Evolutionary conservation across 163 green algal species (phyloP), one percentile per base, ranked within the genome.

Genomic region (Coccomyxa subellipsoidea): DNA sequence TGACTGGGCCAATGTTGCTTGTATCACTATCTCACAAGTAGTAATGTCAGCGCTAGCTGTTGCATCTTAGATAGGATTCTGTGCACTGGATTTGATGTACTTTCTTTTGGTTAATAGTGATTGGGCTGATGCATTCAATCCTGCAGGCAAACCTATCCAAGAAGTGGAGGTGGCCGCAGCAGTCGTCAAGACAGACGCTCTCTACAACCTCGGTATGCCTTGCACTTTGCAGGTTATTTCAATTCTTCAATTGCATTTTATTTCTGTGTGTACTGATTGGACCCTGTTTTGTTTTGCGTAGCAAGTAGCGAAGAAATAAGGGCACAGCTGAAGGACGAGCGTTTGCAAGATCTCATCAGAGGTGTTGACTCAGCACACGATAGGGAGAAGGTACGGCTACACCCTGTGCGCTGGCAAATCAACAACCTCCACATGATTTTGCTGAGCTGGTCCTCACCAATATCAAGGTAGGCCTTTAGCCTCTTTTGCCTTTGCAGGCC

Each of bases 271-370:
- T n/a, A n/a, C n/a, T n/a, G n/a, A n/a, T n/a, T n/a, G n/a, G 47
- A 59, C 47, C 4, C 23, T 59, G 47, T 12, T 6, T 59, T 7
- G 21, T 83, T 82, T 73, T 4, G 21, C 27, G 83, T 80, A 89
- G 86, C 78, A 1, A 79, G 31, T n/a, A 78, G 36, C 54, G 83
- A 89, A 47, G 83, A 87, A n/a, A 27, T 89, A 23, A 69, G 77
- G 18, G 75, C 69, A 54, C 81, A 83, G 77, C 78, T 89, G 69
- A 54, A 84, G 0, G 84, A 88, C 38, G 70, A 88, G 71, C 76
- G 84, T 38, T 71, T 89, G 37, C 86, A 89, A 37, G 70, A 81
- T 27, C 69, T 82, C 29, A 80, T 89, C 32, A 38, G 35, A 0
- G 37, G 84, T 15, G 73, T 88, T 6, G 86, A 89, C 35, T 32